Evolutionary conservation across 1,139 yeast genomes (phyloP), one percentile per base, ranked within the genome.

Genomic region (Debaryomyces coudertii): DNA sequence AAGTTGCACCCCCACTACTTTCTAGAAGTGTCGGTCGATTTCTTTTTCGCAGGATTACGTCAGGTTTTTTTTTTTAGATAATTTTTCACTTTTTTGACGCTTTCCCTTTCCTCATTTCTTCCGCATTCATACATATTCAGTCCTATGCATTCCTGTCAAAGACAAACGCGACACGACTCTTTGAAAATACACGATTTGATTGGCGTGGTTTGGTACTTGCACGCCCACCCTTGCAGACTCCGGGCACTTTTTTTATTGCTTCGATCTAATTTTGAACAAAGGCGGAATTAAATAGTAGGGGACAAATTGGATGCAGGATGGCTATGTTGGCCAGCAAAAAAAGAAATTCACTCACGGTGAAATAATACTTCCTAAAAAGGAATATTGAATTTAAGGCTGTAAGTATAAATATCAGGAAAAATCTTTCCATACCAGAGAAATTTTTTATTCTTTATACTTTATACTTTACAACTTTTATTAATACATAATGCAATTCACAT

Each of bases 401-500:
- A 25, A 16, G 41, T 38, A 38, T 38, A 38, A 38, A 38, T 38
- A 38, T 18, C 34, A 9, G 24, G 22, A 16, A 28, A 38, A 38
- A 16, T 28, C 41, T 38, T n/a, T 28, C 25, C 9, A 7, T 14
- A 34, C 15, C 16, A 12, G 25, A 25, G 15, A 12, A n/a, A 16
- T 6, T 30, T 40, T 33, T 40, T 40, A 5, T 35, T 18, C 33
- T 29, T 37, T 22, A 46, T 28, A 39, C 38, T 24, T 38, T 23
- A 46, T 22, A 39, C 38, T 28, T 14, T 14, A 23, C 18, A 45
- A 42, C 33, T 43, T 22, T 40, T 40, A 45, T 27, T 42, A 35
- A 30, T 25, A 23, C 36, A 43, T 7, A 49, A 49, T 50, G 51
- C 53, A 47, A 44, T 47, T 50, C 42, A 44, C 47, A 30, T 27